phyloP scores from a whole-genome alignment of 495 filamentous ascomycete genomes.

The Venustampulla echinocandica region DNA sequence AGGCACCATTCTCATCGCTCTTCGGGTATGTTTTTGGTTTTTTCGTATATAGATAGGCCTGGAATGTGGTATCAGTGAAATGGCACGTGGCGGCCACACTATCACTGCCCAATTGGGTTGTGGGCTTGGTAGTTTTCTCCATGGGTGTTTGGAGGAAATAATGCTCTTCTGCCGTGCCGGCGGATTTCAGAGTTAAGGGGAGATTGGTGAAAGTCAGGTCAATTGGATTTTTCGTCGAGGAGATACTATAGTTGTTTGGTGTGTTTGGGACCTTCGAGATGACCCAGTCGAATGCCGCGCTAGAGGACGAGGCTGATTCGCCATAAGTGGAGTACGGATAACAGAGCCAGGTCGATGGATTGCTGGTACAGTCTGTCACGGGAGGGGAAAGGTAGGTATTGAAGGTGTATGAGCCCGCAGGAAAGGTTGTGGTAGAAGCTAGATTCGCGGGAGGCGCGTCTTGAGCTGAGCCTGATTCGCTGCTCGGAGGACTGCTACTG shows the following conservation, averaged over 20 bases:
- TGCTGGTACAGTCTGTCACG: conserved; percentile 40
- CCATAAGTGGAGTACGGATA: conserved; percentile 42
- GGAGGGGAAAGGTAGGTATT: conserved; percentile 43
- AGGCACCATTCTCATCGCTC: conserved; percentile 8
- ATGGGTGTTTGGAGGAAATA: conserved; percentile 39
- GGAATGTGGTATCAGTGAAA: conserved; percentile 41
- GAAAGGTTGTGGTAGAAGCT: conserved; percentile 31
- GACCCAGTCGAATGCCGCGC: conserved; percentile 49
- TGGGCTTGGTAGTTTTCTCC: conserved; percentile 36
- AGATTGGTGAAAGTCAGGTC: conserved; percentile 35
- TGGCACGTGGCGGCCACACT: conserved; percentile 34
- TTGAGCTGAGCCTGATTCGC: conserved; percentile 9
- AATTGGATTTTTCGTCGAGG: conserved; percentile 41
- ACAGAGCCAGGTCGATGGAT: conserved; percentile 45
- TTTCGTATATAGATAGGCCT: conserved; percentile 45
- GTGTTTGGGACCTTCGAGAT: conserved; percentile 26
- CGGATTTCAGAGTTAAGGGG: conserved; percentile 29
- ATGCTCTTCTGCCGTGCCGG: conserved; percentile 32
- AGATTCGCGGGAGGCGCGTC: conserved; percentile 7
- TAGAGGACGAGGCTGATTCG: conserved; percentile 21
- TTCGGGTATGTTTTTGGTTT: conserved; percentile 32
- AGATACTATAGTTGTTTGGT: conserved; percentile 31
- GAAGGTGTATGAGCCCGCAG: conserved; percentile 45
- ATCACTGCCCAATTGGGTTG: conserved; percentile 16
- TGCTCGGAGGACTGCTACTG: not conserved